Conservation (phyloP, 2,329 filamentous ascomycete species). For the Sphaceloma murrayae region DNA sequence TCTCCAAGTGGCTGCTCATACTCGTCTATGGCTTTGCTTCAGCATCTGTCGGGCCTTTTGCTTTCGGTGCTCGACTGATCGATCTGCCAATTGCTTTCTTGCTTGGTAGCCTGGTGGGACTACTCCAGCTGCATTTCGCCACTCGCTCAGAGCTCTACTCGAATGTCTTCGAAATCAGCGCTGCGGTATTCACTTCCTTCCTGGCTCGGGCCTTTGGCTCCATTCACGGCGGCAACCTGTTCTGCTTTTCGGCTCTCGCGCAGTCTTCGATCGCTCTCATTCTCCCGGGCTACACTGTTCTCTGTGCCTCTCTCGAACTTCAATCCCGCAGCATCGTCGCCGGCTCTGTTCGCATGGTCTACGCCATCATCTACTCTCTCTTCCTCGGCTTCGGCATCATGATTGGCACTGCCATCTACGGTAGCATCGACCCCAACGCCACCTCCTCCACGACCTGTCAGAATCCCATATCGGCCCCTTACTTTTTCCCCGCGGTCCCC, state of each 20-base stretch:
- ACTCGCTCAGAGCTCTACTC: constrained; percentile 62
- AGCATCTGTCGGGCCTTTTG: constrained; percentile 67
- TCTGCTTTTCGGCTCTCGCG: constrained; percentile 44
- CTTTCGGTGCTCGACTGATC: constrained; percentile 65
- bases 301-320: constrained; percentile 42
- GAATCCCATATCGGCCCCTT: constrained; percentile 42
- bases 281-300: constrained; percentile 42
- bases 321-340: constrained; percentile 41
- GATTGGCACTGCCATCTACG: constrained; percentile 40
- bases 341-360: constrained; percentile 44
- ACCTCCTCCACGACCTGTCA: constrained; percentile 36
- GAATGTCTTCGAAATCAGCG: constrained; percentile 43
- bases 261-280: constrained; percentile 43
- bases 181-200: constrained; percentile 42
- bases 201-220: constrained; percentile 42
- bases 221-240: constrained; percentile 35
- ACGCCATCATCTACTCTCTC: constrained; percentile 44
- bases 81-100: constrained; percentile 70
- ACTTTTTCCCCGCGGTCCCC: constrained; percentile 63
- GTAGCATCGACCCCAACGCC: constrained; percentile 39
- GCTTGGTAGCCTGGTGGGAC: constrained; percentile 63
- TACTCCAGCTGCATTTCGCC: constrained; percentile 64
- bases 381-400: constrained; percentile 45
- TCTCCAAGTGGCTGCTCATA: constrained; percentile 41
- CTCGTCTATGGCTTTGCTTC: constrained; percentile 67